phyloP scores from a whole-genome alignment of 2,329 filamentous ascomycete species.

The Eurotiales sp. region DNA sequence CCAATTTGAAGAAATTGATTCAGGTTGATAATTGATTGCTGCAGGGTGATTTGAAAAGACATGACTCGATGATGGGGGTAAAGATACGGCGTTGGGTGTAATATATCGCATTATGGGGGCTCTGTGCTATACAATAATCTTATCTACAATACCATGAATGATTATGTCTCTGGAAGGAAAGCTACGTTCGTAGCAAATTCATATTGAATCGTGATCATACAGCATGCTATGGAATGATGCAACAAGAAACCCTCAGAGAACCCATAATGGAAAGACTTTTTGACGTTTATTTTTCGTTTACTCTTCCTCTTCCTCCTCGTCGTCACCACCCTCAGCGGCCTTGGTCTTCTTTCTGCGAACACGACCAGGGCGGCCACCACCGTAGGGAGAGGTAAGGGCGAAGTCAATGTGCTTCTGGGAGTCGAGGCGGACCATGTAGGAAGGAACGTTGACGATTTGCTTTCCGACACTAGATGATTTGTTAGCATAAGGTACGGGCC shows the following conservation, averaged over 20 bases:
- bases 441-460: slow-evolving; percentile 99
- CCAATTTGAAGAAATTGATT: slow-evolving; percentile 38
- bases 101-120: no score
- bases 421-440: slow-evolving; percentile 99
- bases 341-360: slow-evolving; percentile 99
- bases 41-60: slow-evolving; percentile 6
- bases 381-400: slow-evolving; percentile 93
- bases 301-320: slow-evolving; percentile 74
- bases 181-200: slow-evolving; percentile 33
- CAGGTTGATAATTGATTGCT: slow-evolving; percentile 22
- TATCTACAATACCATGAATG: neutral
- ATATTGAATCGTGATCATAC: slow-evolving; percentile 38
- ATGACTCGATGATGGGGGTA: slow-evolving; percentile 6
- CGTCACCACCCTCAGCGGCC: slow-evolving; percentile 71
- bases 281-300: slow-evolving; percentile 50
- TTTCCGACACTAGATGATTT: slow-evolving; percentile 72
- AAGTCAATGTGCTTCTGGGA: slow-evolving; percentile 99
- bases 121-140: no score
- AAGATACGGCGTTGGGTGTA: slow-evolving; percentile 22
- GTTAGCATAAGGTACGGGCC: slow-evolving; percentile 1
- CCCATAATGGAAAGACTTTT: slow-evolving; percentile 32
- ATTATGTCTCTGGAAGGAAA: slow-evolving; percentile 26
- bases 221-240: slow-evolving; percentile 37
- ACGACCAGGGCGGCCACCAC: slow-evolving; percentile 93
- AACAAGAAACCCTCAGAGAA: slow-evolving; percentile 37